Percentiles rank a stretch among this genome's conserved stretches.
phyloP scores from a whole-genome alignment of 2,329 filamentous ascomycete species.

The Pestalotiopsis sp. region DNA sequence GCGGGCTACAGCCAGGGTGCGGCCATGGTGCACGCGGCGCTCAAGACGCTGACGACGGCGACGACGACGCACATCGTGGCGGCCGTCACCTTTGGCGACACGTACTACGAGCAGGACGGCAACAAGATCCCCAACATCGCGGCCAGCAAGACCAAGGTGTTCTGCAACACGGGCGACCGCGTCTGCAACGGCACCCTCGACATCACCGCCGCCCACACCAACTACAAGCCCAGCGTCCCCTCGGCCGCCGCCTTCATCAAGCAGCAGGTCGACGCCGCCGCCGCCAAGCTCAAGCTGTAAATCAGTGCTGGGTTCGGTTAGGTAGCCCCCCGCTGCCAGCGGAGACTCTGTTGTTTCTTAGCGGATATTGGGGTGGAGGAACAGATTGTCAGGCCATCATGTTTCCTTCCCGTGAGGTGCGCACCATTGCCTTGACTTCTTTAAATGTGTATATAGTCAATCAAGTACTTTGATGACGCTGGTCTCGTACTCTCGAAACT shows the following conservation, averaged over 20 bases:
- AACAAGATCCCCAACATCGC: conserved; percentile 30
- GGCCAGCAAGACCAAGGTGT: conserved; percentile 34
- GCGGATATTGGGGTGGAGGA: not conserved
- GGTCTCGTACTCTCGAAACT: not conserved
- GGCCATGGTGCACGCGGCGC: conserved; percentile 32
- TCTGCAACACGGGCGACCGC: conserved; percentile 48
- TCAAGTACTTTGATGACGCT: not conserved
- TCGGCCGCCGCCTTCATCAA: conserved; percentile 16
- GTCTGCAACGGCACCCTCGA: conserved; percentile 47
- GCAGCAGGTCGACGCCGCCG: conserved; percentile 5
- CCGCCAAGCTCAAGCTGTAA: conserved; percentile 1
- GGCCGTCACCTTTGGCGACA: conserved; percentile 32
- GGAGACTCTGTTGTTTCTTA: not conserved
- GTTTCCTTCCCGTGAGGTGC: not conserved
- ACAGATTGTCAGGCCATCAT: not conserved
- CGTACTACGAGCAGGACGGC: conserved; percentile 29
- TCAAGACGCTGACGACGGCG: conserved; percentile 33
- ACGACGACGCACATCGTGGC: conserved; percentile 28
- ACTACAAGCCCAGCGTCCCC: conserved; percentile 27
- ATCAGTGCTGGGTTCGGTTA: not conserved
- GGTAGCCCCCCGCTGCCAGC: not conserved
- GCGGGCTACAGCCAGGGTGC: conserved; percentile 33
- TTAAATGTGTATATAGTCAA: not conserved
- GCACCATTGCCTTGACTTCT: not conserved
- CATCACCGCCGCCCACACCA: conserved; percentile 38